Evolutionary conservation across 495 filamentous ascomycete genomes (phyloP), one percentile per base, ranked within the genome.

Genomic region (Chaetomium cochliodes): DNA sequence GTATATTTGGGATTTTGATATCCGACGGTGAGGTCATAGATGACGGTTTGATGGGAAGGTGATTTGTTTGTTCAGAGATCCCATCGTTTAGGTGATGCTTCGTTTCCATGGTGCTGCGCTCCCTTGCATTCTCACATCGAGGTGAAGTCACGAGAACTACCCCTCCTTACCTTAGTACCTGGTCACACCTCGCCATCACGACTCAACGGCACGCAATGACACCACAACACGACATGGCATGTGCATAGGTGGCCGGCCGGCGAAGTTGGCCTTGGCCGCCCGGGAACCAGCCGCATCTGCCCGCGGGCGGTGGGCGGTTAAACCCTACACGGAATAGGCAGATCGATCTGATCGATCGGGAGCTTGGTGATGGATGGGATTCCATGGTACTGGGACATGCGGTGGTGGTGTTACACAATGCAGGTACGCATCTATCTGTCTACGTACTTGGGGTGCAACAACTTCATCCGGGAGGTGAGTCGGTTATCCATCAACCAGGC

Each of bases 1-100:
- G 46, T 50, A 11, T 50, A 50, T 23, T 23, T 50, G 46, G 46
- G 46, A 50, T 50, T 23, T 44, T 50, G 46, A 50, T 50, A 50
- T 50, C 46, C 46, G 8, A 50, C 20, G n/a, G 12, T 50, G 6
- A 20, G 8, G 46, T 50, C 2, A 50, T 50, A 22, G n/a, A 22
- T 50, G 46, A 30, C 28, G n/a, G 44, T 2, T 22, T 18, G 44
- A 3, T 50, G 3, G n/a, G 20, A 50, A 20, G n/a, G 8, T 23
- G 18, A 41, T 11, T 44, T 50, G 23, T 50, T 23, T 12, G 16
- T 15, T 18, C 13, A 2, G 41, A 1, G 2, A 44, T 23, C n/a
- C 1, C 12, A 8, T 50, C 18, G 20, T 7, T 50, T 50, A 2
- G 20, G 18, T 50, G 20, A 5, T 50, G n/a, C 46, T 23, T 6